A percentile compares a stretch with the other conserved stretches of the same genome.
phyloP scores from a whole-genome alignment of 495 filamentous ascomycete species.

The Aspergillus wentii region DNA sequence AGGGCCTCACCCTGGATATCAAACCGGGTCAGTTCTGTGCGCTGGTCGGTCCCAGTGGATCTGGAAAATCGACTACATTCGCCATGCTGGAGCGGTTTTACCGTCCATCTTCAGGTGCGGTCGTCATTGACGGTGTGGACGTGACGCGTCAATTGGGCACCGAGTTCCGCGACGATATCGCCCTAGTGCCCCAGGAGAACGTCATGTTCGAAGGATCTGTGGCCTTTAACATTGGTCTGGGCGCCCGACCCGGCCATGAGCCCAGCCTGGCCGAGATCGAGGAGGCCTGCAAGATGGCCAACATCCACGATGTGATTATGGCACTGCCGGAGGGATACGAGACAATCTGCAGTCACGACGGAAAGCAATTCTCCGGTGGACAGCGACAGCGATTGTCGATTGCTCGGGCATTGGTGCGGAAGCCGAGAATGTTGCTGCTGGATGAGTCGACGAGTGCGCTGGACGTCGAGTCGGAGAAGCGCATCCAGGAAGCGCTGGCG shows the following conservation, averaged over 20 bases:
- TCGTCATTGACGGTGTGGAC: slow-evolving; percentile 34
- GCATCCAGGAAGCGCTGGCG: slow-evolving; percentile 65
- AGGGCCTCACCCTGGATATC: slow-evolving; percentile 48
- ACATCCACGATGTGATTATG: slow-evolving; percentile 54
- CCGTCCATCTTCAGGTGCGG: slow-evolving; percentile 32
- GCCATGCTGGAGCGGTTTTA: slow-evolving; percentile 58
- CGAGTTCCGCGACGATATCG: slow-evolving; percentile 44
- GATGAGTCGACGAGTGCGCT: slow-evolving; percentile 74
- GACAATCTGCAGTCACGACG: slow-evolving; percentile 58
- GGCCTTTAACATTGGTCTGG: slow-evolving; percentile 49
- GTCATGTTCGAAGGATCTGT: slow-evolving; percentile 49
- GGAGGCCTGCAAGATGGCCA: slow-evolving; percentile 50
- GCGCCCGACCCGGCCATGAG: slow-evolving; percentile 37
- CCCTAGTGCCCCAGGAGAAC: slow-evolving; percentile 50
- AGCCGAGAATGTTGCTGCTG: slow-evolving; percentile 62
- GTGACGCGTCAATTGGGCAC: slow-evolving; percentile 31
- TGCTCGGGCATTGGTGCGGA: slow-evolving; percentile 65
- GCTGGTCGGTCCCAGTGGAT: slow-evolving; percentile 55
- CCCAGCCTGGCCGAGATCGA: slow-evolving; percentile 47
- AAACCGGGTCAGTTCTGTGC: slow-evolving; percentile 53
- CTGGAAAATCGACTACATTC: slow-evolving; percentile 58
- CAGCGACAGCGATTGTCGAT: slow-evolving; percentile 76
- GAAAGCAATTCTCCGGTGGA: slow-evolving; percentile 61
- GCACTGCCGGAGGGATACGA: slow-evolving; percentile 57
- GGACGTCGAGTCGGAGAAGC: slow-evolving; percentile 65